A percentile compares a stretch with the other conserved stretches of the same genome.
Evolutionary conservation across 1,139 yeast species (phyloP).

Genomic region (Lodderomyces oxycetoniae): DNA sequence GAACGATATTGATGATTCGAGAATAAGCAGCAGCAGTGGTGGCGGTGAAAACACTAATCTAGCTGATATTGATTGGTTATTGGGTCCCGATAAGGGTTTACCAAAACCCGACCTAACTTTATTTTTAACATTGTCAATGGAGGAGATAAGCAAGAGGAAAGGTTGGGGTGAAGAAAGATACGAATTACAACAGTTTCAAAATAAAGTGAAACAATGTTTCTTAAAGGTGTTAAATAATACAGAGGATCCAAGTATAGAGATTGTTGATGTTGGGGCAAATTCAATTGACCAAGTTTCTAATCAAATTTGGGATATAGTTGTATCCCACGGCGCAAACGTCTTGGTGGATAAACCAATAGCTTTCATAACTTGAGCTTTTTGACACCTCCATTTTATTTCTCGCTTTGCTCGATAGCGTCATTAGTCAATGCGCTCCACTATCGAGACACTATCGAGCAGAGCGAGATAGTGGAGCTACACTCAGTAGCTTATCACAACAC

Average conservation of each 20-base stretch:
- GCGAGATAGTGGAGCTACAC: too few relatives aligned
- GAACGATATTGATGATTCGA: conserved; percentile 10
- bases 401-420: too few relatives aligned
- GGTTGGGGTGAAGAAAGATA: conserved; percentile 94
- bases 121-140: conserved; percentile 61
- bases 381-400: too few relatives aligned
- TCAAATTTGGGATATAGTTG: conserved; percentile 26
- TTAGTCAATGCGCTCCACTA: too few relatives aligned
- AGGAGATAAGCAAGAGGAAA: conserved; percentile 50
- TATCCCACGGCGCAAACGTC: conserved; percentile 13
- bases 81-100: conserved; percentile 74
- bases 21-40: conserved; percentile 3
- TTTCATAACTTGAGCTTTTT: too few relatives aligned
- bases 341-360: conserved; percentile 15
- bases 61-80: conserved; percentile 67
- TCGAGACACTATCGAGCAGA: too few relatives aligned
- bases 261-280: conserved; percentile 58
- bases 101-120: conserved; percentile 83
- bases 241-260: conserved; percentile 30
- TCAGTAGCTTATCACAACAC: too few relatives aligned
- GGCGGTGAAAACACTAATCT: conserved; percentile 3
- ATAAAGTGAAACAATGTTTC: conserved; percentile 59
- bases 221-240: conserved; percentile 35
- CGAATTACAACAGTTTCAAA: conserved; percentile 71
- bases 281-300: conserved; percentile 52